A percentile compares a stretch with the other conserved stretches of the same genome.
phyloP scores from a whole-genome alignment of 768 basidiomycete species.

The Leccinum pellstonianum region DNA sequence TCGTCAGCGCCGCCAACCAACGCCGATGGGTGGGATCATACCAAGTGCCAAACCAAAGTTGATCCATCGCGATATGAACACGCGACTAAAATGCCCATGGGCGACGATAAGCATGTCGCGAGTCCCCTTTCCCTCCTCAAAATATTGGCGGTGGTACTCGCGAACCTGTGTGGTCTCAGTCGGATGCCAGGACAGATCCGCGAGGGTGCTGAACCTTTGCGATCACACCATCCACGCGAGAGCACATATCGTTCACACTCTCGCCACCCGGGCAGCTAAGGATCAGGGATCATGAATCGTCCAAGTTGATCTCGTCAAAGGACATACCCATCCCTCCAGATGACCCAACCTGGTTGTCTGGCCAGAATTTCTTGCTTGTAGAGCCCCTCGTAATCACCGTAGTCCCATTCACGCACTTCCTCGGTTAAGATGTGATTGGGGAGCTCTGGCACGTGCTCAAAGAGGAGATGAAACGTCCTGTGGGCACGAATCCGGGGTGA shows the following conservation, averaged over 20 bases:
- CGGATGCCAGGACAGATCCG: not conserved
- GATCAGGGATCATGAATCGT: conserved; percentile 10
- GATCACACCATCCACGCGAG: conserved; percentile 76
- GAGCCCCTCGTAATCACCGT: conserved; percentile 89
- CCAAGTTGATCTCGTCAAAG: not conserved
- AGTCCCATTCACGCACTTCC: conserved; percentile 83
- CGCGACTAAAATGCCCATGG: conserved; percentile 80
- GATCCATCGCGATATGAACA: conserved; percentile 82
- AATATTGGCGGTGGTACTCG: conserved; percentile 67
- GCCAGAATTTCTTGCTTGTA: conserved; percentile 73
- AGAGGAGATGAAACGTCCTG: conserved; percentile 81
- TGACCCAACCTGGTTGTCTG: conserved; percentile 62
- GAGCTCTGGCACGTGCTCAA: conserved; percentile 44
- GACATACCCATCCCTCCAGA: conserved; percentile 80
- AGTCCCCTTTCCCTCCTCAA: conserved; percentile 61
- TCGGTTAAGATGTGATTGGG: conserved; percentile 63
- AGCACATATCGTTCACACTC: conserved; percentile 73
- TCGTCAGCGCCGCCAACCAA: conserved; percentile 9
- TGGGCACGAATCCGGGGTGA: conserved; percentile 89
- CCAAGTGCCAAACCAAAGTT: conserved; percentile 60
- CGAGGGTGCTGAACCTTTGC: conserved; percentile 48
- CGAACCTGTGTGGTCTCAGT: conserved; percentile 49
- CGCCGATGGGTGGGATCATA: conserved; percentile 25
- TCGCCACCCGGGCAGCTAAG: conserved; percentile 86
- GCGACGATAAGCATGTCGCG: conserved; percentile 88